Evolutionary conservation across 1,284 basidiomycete genomes (phyloP).

Genomic region (Mrakiaceae sp.): DNA sequence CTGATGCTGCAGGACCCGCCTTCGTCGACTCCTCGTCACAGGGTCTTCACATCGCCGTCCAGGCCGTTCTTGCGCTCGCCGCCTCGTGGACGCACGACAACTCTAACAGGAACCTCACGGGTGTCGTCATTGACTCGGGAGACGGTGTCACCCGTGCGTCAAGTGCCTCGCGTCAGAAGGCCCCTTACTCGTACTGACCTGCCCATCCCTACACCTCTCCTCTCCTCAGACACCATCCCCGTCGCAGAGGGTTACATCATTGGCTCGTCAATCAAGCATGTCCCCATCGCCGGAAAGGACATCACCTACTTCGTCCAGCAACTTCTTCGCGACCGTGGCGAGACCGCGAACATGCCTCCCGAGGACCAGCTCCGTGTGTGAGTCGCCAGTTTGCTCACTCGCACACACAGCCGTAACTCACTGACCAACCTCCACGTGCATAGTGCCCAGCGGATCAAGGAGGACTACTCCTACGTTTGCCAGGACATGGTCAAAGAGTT

Average conservation of each 20-base stretch:
- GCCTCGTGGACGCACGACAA: constrained; percentile 94
- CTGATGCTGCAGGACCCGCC: not conserved
- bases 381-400: constrained; percentile 13
- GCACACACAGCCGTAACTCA: not conserved
- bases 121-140: constrained; percentile 96
- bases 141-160: constrained; percentile 82
- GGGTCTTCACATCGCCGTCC: constrained; percentile 94
- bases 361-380: constrained; percentile 82
- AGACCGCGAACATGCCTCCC: constrained; percentile 80
- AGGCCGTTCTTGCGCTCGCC: constrained; percentile 96
- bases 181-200: not conserved
- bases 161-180: not conserved
- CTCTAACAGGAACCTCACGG: constrained; percentile 84
- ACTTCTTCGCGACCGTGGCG: constrained; percentile 88
- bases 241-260: constrained; percentile 94
- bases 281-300: constrained; percentile 95
- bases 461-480: constrained; percentile 97
- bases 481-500: constrained; percentile 99
- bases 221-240: constrained; percentile 34
- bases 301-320: constrained; percentile 97
- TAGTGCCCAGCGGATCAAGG: constrained; percentile 83
- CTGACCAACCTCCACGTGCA: not conserved
- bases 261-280: constrained; percentile 97
- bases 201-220: not conserved
- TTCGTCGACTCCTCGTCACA: constrained; percentile 7